These are phyloP conservation scores for Pythium dissotocum DNA, from an alignment of 352 stramenopile species.

Conservation along the genomic window DNA sequence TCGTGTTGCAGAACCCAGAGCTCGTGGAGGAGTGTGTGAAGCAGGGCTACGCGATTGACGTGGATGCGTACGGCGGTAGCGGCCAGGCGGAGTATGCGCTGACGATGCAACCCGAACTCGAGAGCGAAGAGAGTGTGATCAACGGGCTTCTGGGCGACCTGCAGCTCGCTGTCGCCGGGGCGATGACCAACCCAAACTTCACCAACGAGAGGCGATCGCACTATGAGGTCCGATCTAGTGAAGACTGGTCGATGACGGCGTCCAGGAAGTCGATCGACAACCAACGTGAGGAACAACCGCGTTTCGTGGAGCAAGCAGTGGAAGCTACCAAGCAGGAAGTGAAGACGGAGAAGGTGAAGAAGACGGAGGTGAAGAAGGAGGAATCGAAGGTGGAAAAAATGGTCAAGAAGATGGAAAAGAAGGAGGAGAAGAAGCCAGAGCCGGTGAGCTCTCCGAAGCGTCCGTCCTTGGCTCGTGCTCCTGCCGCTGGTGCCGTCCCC, in stretches of 20 bases:
- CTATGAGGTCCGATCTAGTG: background rate
- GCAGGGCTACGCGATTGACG: background rate
- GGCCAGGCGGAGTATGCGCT: background rate
- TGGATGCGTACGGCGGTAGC: background rate
- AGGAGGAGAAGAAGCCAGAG: too few relatives aligned
- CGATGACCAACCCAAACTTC: background rate
- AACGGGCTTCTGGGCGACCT: background rate
- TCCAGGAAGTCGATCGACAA: too few relatives aligned
- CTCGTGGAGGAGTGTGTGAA: constrained; percentile 11
- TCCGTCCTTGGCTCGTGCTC: too few relatives aligned
- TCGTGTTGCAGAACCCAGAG: constrained; percentile 21
- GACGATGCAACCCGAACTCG: background rate
- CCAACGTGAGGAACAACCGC: too few relatives aligned
- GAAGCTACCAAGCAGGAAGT: too few relatives aligned
- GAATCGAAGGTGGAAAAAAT: too few relatives aligned
- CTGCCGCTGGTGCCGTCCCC: background rate
- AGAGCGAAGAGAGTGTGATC: background rate
- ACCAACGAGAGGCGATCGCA: background rate
- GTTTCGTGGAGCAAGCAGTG: too few relatives aligned
- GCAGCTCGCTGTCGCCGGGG: background rate
- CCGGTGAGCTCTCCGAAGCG: too few relatives aligned
- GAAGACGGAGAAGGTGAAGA: too few relatives aligned
- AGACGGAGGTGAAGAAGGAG: too few relatives aligned
- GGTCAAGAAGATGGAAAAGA: too few relatives aligned
- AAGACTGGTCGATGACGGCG: too few relatives aligned